Conservation (phyloP, 805 yeast species). For the Sugiyamaella valdiviana region DNA sequence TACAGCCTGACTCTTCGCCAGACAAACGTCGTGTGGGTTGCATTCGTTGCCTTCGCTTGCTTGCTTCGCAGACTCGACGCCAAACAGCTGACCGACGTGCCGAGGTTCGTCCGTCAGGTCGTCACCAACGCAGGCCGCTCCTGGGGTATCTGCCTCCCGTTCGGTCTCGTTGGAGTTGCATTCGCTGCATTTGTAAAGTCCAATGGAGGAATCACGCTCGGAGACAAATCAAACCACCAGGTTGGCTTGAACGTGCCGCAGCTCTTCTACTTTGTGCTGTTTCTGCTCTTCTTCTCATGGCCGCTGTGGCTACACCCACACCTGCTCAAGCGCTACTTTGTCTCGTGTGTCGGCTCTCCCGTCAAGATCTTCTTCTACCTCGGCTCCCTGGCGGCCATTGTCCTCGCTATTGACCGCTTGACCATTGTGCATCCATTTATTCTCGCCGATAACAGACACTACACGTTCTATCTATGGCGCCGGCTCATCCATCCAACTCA, state of each 20-base stretch:
- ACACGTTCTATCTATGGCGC: slow-evolving; percentile 78
- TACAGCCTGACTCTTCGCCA: slow-evolving; percentile 74
- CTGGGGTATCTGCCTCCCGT: slow-evolving; percentile 17
- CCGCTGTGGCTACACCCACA: slow-evolving; percentile 63
- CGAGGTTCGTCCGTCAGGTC: not conserved
- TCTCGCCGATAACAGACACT: slow-evolving; percentile 91
- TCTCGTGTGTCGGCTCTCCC: slow-evolving; percentile 28
- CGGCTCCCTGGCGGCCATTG: slow-evolving; percentile 13
- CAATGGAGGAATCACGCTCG: slow-evolving; percentile 85
- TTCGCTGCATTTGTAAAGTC: slow-evolving; percentile 53
- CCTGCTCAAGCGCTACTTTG: slow-evolving; percentile 38
- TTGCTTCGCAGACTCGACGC: not conserved
- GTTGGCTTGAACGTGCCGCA: slow-evolving; percentile 72
- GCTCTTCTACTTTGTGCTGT: slow-evolving; percentile 66
- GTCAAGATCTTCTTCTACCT: slow-evolving; percentile 12
- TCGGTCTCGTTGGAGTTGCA: slow-evolving; percentile 41
- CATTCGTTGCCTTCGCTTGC: slow-evolving; percentile 43
- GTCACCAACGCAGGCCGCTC: not conserved
- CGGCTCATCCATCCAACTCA: slow-evolving; percentile 46
- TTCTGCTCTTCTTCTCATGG: slow-evolving; percentile 56
- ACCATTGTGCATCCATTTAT: slow-evolving; percentile 85
- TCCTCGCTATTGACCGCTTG: slow-evolving; percentile 17
- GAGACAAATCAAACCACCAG: slow-evolving; percentile 83
- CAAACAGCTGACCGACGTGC: not conserved
- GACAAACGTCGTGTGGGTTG: slow-evolving; percentile 85